These are phyloP conservation scores for Thalassiosira hispida DNA, from an alignment of 352 stramenopile genomes.

Conservation along the genomic window DNA sequence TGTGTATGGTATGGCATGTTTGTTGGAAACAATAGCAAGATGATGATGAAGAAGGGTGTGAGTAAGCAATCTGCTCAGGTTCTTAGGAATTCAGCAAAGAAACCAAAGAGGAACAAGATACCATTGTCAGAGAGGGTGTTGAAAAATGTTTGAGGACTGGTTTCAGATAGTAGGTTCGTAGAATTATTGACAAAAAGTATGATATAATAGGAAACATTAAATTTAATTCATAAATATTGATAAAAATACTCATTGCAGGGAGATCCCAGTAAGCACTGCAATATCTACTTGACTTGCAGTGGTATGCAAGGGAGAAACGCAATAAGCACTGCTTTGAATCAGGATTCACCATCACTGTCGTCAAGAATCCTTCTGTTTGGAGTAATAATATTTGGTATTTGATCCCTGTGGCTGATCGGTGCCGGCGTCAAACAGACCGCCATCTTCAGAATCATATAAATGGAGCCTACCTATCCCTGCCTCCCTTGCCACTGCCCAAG, in stretches of 20 bases:
- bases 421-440: neutral
- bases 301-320: no score
- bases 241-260: no score
- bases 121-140: slow-evolving; percentile 33
- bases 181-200: neutral
- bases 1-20: slow-evolving; percentile 57
- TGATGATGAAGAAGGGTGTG: neutral
- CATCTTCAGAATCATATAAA: neutral
- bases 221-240: no score
- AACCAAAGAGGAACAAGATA: slow-evolving; percentile 18
- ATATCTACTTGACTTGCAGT: no score
- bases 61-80: neutral
- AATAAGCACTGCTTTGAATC: no score
- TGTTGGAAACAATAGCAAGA: slow-evolving; percentile 27
- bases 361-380: neutral
- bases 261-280: no score
- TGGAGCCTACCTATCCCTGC: neutral
- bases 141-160: slow-evolving; percentile 30
- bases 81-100: slow-evolving; percentile 5
- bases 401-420: neutral
- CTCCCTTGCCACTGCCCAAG: neutral
- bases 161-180: neutral
- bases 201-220: neutral
- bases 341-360: no score
- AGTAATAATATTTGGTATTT: neutral